Evolutionary conservation across 2,329 filamentous ascomycete species (phyloP).

Genomic region (Coniella vitis): DNA sequence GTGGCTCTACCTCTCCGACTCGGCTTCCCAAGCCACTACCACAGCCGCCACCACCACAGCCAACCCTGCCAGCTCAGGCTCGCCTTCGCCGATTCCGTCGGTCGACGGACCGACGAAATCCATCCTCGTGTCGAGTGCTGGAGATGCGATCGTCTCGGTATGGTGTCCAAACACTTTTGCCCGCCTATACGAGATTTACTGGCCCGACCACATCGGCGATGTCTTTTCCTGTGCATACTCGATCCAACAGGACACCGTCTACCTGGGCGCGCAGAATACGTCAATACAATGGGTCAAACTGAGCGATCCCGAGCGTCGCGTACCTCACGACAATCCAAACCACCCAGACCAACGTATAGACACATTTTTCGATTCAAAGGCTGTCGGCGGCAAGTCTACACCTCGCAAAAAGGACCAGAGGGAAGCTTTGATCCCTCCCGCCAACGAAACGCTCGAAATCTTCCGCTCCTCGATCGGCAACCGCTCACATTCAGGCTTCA

Average conservation of each 20-base stretch:
- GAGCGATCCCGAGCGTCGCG: conserved; percentile 54
- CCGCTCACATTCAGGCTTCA: conserved; percentile 91
- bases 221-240: conserved; percentile 95
- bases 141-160: conserved; percentile 89
- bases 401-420: conserved; percentile 61
- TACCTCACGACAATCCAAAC: conserved; percentile 54
- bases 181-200: conserved; percentile 83
- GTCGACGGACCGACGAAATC: conserved; percentile 49
- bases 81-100: conserved; percentile 27
- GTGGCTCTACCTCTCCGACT: conserved; percentile 71
- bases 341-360: conserved; percentile 75
- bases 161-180: conserved; percentile 76
- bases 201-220: conserved; percentile 88
- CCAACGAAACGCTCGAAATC: conserved; percentile 64
- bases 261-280: conserved; percentile 89
- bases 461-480: conserved; percentile 72
- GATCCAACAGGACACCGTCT: conserved; percentile 69
- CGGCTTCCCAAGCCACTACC: conserved; percentile 38
- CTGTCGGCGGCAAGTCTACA: conserved; percentile 73
- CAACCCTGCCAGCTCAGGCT: conserved; percentile 34
- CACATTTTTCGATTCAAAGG: conserved; percentile 87
- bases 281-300: conserved; percentile 89
- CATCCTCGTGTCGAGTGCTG: conserved; percentile 85
- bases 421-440: conserved; percentile 46
- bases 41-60: neutral